These are phyloP conservation scores for Dorcoceras hygrometricum DNA, from an alignment of 257 asterid species.

Conservation along the genomic window DNA sequence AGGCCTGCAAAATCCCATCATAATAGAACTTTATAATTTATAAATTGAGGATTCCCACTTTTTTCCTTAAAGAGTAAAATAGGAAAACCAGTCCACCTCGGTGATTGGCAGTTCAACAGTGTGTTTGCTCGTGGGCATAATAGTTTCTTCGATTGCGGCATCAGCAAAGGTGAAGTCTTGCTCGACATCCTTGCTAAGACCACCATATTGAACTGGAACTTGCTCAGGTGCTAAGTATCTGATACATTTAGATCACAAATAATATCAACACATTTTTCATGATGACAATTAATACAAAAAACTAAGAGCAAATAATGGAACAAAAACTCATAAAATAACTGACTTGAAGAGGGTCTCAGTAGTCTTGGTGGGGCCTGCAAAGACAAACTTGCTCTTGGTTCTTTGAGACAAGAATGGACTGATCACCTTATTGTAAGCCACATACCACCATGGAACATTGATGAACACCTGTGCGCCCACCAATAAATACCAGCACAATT, in stretches of 20 bases:
- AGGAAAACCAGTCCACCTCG: constrained; percentile 30
- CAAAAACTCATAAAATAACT: constrained; percentile 20
- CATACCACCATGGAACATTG: constrained; percentile 92
- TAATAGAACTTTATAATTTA: not conserved
- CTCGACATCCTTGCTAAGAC: constrained; percentile 49
- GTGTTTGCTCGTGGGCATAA: constrained; percentile 46
- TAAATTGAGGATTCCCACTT: not conserved
- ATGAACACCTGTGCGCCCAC: constrained; percentile 50
- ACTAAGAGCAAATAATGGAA: no score
- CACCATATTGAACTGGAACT: constrained; percentile 54
- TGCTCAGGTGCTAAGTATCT: constrained; percentile 54
- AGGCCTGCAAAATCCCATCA: constrained; percentile 26
- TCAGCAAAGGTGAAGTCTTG: constrained; percentile 39
- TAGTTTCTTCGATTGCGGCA: constrained; percentile 41
- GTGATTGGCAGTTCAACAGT: constrained; percentile 39
- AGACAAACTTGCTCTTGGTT: constrained; percentile 85
- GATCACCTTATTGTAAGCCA: constrained; percentile 72
- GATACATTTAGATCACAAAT: not conserved
- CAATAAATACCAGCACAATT: constrained; percentile 16
- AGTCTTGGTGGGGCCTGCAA: constrained; percentile 67
- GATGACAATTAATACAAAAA: not conserved
- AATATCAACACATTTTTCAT: no score
- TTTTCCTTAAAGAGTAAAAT: not conserved
- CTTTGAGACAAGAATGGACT: constrained; percentile 74
- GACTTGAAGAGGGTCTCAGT: constrained; percentile 73